Evolutionary conservation across 164 flowering plant genomes (phyloP), one percentile per base, ranked within the genome.

Genomic region (Vitis amurensis): DNA sequence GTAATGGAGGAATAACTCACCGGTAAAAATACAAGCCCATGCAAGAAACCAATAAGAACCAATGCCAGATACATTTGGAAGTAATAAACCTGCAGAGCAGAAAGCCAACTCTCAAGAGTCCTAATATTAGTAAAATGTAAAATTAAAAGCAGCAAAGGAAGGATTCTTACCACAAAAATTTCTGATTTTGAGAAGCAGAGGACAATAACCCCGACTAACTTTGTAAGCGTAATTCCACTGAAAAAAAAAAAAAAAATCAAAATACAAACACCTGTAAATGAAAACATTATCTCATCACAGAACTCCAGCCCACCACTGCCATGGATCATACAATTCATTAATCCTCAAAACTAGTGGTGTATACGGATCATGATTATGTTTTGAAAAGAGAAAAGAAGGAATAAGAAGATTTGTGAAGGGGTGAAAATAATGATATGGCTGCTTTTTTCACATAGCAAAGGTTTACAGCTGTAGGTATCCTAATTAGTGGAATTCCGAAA

Each of bases 161-260:
- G 50, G 57, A 15, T 59, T 49, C 19, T 66, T 57, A 94, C 99
- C 96, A 95, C 99, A 87, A 95, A 93, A 52, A 95, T 78, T 85
- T 91, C 97, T 48, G 97, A 89, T 82, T 74, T 89, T 47, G 99
- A 75, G 67, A 95, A 95, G 74, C 74, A 80, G 44, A 95, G 93
- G 69, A 95, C 98, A 59, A 95, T 70, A 37, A 91, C 99, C 70
- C 99, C 99, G 66, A 91, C 96, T 8, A 95, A 90, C 81, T 95
- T 95, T 14, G 99, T 95, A 58, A 95, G 87, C 6, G 99, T 93
- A 64, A 95, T 93, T 70, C 99, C 99, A 77, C 99, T 93, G 92
- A 77, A 77, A 67, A 73, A 61, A 72, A 57, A 19, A 12, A 19
- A 11, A 58, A 8, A 59, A 50, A 51, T 50, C 5, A 63, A 67